Evolutionary conservation across 495 filamentous ascomycete species (phyloP).

Genomic region (Tuber umbilicatum): DNA sequence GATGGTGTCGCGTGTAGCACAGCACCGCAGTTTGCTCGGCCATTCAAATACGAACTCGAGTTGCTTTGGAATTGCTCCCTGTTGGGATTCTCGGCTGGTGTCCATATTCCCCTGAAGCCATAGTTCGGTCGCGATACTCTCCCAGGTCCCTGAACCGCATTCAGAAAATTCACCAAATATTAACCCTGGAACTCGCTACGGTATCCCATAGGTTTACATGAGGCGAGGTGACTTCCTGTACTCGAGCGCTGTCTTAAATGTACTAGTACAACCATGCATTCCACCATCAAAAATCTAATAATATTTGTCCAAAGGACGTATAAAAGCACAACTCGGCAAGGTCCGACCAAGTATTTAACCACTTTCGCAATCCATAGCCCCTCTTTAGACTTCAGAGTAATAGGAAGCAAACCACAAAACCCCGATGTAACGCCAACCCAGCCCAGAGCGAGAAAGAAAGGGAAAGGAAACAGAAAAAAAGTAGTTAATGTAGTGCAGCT

Average conservation of each 20-base stretch:
- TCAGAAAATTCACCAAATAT: not conserved
- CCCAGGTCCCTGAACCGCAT: not conserved
- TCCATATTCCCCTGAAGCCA: not conserved
- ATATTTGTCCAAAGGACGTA: not conserved
- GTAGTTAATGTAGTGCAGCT: not conserved
- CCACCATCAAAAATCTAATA: not conserved
- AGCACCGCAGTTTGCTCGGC: not conserved
- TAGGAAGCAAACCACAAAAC: slow-evolving; percentile 6
- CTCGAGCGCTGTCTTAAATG: not conserved
- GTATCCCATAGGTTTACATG: not conserved
- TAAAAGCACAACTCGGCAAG: not conserved
- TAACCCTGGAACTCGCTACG: not conserved
- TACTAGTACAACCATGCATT: not conserved
- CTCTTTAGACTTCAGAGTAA: not conserved
- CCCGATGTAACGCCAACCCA: slow-evolving; percentile 11
- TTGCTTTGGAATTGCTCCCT: not conserved
- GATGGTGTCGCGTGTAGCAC: not conserved
- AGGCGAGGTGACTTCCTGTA: not conserved
- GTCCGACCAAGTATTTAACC: not conserved
- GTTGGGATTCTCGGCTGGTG: not conserved
- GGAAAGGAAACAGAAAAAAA: not conserved
- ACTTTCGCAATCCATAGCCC: not conserved
- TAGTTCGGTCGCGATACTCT: not conserved
- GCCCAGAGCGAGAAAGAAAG: not conserved
- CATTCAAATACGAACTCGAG: not conserved